Conservation (phyloP, 305 asterid species). For the Solanum chacoense region DNA sequence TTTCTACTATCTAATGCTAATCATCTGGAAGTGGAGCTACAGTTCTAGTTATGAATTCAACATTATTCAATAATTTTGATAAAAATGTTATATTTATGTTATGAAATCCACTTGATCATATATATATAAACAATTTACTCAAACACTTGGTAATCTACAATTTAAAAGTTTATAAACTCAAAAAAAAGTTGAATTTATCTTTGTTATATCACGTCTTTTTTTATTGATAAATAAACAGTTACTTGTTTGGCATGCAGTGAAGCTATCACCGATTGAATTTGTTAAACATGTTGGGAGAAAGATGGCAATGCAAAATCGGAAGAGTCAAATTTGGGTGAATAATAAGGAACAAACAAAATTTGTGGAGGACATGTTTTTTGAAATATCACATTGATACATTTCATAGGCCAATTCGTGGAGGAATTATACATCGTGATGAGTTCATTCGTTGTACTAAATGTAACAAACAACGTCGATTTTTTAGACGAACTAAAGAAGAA, state of each 20-base stretch:
- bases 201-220: neutral
- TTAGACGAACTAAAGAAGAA: conserved; percentile 38
- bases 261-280: conserved; percentile 35
- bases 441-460: conserved; percentile 39
- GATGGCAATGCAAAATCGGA: conserved; percentile 29
- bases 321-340: conserved; percentile 33
- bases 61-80: neutral
- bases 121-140: neutral
- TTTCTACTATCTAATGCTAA: neutral
- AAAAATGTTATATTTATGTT: neutral
- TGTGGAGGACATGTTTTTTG: neutral
- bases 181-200: neutral
- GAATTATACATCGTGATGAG: conserved; percentile 32
- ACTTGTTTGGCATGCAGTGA: conserved; percentile 6
- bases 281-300: conserved; percentile 41
- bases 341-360: neutral
- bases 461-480: conserved; percentile 43
- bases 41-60: neutral
- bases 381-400: neutral
- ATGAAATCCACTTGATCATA: neutral
- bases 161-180: neutral
- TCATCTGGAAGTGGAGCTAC: neutral
- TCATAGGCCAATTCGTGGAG: neutral
- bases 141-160: neutral
- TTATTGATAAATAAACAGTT: neutral